Conservation (phyloP, 495 filamentous ascomycete species). For the Cetradonia linearis region DNA sequence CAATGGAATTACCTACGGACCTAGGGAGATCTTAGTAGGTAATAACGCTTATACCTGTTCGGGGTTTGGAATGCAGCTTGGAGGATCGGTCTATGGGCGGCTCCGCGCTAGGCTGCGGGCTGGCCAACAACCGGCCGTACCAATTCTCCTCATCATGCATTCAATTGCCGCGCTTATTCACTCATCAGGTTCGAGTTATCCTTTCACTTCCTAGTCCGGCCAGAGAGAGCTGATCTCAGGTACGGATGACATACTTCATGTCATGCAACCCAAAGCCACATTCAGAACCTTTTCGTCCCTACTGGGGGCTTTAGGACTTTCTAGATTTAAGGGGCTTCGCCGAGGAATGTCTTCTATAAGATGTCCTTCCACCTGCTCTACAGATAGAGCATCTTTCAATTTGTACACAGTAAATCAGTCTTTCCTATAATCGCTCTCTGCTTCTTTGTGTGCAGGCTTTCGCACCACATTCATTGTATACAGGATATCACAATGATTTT, state of each 20-base stretch:
- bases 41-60: neutral
- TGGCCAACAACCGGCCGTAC: neutral
- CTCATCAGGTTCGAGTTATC: neutral
- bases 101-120: neutral
- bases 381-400: neutral
- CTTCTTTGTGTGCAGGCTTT: conserved; percentile 17
- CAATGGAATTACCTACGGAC: neutral
- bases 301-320: neutral
- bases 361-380: conserved; percentile 4
- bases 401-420: neutral
- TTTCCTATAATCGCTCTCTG: conserved; percentile 13
- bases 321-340: neutral
- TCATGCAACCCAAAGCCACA: neutral
- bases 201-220: neutral
- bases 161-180: neutral
- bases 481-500: conserved; percentile 17
- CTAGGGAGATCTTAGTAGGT: neutral
- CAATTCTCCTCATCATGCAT: neutral
- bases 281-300: neutral
- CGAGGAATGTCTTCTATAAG: conserved; percentile 17
- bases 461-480: conserved; percentile 15
- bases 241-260: neutral
- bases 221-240: conserved; percentile 1
- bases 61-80: conserved; percentile 7
- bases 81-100: conserved; percentile 9